Evolutionary conservation across 768 basidiomycete species (phyloP).

Genomic region (Rhizopogon vinicolor): DNA sequence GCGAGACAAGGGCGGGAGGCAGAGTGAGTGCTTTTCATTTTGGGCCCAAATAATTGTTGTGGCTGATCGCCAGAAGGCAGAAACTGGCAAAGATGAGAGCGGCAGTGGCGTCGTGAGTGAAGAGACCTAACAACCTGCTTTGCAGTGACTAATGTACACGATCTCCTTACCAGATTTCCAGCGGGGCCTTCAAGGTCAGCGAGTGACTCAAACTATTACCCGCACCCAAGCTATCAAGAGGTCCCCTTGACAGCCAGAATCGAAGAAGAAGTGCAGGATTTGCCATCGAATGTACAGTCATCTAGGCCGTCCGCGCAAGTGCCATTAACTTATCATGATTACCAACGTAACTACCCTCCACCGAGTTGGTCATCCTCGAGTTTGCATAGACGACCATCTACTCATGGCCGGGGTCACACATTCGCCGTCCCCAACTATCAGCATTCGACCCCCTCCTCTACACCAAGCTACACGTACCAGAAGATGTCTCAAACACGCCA

Average conservation of each 20-base stretch:
- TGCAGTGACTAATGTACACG: neutral
- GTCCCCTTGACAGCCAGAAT: slow-evolving; percentile 30
- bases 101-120: neutral
- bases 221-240: neutral
- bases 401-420: neutral
- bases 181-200: neutral
- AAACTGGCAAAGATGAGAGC: slow-evolving; percentile 11
- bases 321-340: neutral
- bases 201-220: neutral
- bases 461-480: neutral
- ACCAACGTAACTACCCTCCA: neutral
- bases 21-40: slow-evolving; percentile 25
- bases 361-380: neutral
- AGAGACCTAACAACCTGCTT: neutral
- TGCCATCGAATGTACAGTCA: neutral
- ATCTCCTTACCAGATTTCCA: neutral
- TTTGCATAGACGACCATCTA: neutral
- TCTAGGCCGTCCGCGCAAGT: neutral
- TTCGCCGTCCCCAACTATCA: neutral
- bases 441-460: neutral
- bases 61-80: slow-evolving; percentile 10
- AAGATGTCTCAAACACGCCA: no score
- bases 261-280: slow-evolving; percentile 17
- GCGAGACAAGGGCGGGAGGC: slow-evolving; percentile 43
- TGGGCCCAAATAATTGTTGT: neutral